These are phyloP conservation scores for Fraxinus paxiana DNA, from an alignment of 305 asterid species.

Conservation along the genomic window DNA sequence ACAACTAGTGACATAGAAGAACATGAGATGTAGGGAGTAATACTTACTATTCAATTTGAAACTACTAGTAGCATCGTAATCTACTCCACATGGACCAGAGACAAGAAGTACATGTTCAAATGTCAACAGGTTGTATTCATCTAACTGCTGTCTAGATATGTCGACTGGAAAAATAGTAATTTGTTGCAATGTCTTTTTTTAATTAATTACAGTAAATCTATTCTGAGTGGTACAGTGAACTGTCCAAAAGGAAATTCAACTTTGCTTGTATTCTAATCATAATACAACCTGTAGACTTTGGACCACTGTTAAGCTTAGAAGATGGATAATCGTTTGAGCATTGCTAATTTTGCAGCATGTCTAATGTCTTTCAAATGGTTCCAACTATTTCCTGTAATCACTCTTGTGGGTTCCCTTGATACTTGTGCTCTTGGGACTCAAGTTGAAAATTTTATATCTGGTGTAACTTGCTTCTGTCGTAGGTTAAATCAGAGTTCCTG, in stretches of 20 bases:
- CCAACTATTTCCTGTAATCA: background rate
- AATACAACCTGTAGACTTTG: background rate
- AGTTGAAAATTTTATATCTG: background rate
- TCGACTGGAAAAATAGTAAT: background rate
- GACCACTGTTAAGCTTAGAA: background rate
- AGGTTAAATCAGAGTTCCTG: conserved; percentile 90
- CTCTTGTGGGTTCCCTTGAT: background rate
- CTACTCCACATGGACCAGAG: background rate
- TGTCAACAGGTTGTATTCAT: background rate
- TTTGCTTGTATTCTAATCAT: background rate
- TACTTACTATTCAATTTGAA: background rate
- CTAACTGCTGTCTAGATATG: background rate
- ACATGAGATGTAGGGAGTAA: background rate
- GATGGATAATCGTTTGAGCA: background rate
- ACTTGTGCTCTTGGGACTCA: conserved; percentile 12
- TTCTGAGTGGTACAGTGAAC: background rate
- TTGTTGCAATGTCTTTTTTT: background rate
- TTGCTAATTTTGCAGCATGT: background rate
- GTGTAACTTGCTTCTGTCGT: background rate
- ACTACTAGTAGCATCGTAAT: background rate
- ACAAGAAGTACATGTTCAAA: background rate
- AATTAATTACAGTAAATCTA: background rate
- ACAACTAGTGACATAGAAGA: background rate
- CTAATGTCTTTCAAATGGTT: background rate
- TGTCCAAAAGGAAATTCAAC: background rate